These are phyloP conservation scores for Fusarium graminum DNA, from an alignment of 2,329 filamentous ascomycete species.

Conservation along the genomic window DNA sequence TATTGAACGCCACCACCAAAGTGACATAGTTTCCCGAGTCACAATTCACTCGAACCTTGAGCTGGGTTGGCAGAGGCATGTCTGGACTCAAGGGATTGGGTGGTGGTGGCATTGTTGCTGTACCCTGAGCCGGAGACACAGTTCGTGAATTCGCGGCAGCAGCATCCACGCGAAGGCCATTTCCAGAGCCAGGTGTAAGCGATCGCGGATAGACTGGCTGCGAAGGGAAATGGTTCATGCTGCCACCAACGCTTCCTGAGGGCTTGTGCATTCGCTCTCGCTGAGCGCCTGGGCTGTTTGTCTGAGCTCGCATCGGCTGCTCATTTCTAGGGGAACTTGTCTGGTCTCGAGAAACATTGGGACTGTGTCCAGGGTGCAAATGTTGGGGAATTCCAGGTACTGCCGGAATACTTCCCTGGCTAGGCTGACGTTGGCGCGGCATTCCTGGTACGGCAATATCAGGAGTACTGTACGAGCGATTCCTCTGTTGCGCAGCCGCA, in stretches of 20 bases:
- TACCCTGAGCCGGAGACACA: conserved; percentile 62
- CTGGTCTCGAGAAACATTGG: conserved; percentile 80
- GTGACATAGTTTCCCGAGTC: conserved; percentile 89
- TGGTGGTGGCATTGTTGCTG: conserved; percentile 47
- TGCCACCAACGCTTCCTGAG: conserved; percentile 63
- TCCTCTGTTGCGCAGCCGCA: conserved; percentile 73
- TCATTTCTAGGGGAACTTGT: conserved; percentile 81
- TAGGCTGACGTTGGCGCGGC: conserved; percentile 68
- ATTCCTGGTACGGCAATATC: conserved; percentile 83
- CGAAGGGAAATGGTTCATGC: conserved; percentile 68
- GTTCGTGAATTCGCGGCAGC: conserved; percentile 58
- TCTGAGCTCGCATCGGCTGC: conserved; percentile 75
- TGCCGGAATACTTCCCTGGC: conserved; percentile 70
- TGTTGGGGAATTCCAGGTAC: conserved; percentile 84
- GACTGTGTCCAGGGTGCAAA: conserved; percentile 71
- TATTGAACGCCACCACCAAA: conserved; percentile 95
- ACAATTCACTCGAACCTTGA: conserved; percentile 96
- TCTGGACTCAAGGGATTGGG: conserved; percentile 60
- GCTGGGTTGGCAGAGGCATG: conserved; percentile 74
- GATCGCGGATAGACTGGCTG: conserved; percentile 67
- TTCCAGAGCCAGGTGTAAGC: conserved; percentile 56
- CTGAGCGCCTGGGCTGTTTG: conserved; percentile 77
- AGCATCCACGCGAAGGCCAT: conserved; percentile 56
- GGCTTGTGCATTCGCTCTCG: conserved; percentile 68
- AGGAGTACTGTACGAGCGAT: conserved; percentile 93